A percentile compares a stretch with the other conserved stretches of the same genome.
Conservation (phyloP, 2,329 filamentous ascomycete species). For the Colletotrichum filicis region DNA sequence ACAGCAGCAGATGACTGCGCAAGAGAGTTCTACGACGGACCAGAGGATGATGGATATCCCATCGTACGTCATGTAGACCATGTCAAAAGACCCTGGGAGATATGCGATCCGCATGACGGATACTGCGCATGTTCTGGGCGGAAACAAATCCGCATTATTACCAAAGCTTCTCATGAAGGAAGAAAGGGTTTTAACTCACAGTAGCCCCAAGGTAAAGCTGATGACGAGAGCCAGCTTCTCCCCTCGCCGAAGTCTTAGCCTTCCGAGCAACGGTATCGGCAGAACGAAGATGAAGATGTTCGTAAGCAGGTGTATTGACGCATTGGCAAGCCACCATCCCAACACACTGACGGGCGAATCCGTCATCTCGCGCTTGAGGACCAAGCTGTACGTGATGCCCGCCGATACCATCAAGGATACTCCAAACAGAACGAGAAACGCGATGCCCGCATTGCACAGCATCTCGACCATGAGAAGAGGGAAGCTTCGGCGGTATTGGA, state of each 20-base stretch:
- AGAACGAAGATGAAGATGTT: slow-evolving; percentile 36
- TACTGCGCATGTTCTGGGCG: slow-evolving; percentile 24
- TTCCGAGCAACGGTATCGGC: slow-evolving; percentile 28
- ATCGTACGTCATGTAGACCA: slow-evolving; percentile 46
- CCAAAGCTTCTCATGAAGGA: not conserved
- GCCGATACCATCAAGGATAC: slow-evolving; percentile 22
- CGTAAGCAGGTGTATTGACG: slow-evolving; percentile 33
- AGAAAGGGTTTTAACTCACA: slow-evolving; percentile 13
- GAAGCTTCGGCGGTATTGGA: slow-evolving; percentile 50
- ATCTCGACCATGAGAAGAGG: slow-evolving; percentile 23
- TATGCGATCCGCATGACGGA: slow-evolving; percentile 44
- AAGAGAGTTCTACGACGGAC: slow-evolving; percentile 52
- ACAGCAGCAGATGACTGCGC: slow-evolving; percentile 52
- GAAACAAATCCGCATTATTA: not conserved
- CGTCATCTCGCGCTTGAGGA: not conserved
- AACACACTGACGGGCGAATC: slow-evolving; percentile 18
- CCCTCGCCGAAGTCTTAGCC: slow-evolving; percentile 14
- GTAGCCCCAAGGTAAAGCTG: slow-evolving; percentile 32
- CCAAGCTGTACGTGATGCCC: slow-evolving; percentile 1
- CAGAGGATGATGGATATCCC: slow-evolving; percentile 47
- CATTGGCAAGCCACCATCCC: slow-evolving; percentile 29
- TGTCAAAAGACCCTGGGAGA: slow-evolving; percentile 40
- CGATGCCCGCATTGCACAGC: slow-evolving; percentile 32
- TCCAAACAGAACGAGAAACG: slow-evolving; percentile 30
- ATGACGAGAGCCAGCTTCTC: slow-evolving; percentile 30